Base-by-base conservation (phyloP, 2,329 filamentous ascomycete species). In the Diaporthe citri region DNA sequence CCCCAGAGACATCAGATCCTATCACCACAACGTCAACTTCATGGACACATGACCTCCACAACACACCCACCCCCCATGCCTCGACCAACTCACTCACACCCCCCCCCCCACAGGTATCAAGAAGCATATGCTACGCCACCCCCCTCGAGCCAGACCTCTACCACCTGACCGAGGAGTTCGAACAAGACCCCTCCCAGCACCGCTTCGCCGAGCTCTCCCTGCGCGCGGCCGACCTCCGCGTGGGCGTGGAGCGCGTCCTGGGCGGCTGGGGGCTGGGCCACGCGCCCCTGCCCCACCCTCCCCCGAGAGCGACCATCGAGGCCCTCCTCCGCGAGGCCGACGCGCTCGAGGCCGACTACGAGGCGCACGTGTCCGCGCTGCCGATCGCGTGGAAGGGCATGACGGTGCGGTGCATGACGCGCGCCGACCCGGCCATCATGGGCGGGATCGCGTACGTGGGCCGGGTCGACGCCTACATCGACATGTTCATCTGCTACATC, bases 401-500 rank as follows among this genome's bases (percentile, higher is more conserved):
- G 71, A 73, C 73, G 56, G 52, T 73, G 52, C 70, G 74, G 3
- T 73, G 59, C 59, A 67, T 74, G 56, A 71, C 66, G 25, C n/a
- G 41, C 20, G 13, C 52, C 1, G 72, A 74, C 59, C 72, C 59
- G 36, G 52, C 67, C 52, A 72, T 76, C 59, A 74, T 74, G 72
- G 66, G 71, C 52, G 71, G 73, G 25, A 71, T 75, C 22, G 31
- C 62, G 9, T 73, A 75, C n/a, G 71, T 70, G 2, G 73, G 73
- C 2, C 15, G 75, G 8, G 71, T 76, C 12, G 75, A 76, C 64
- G 73, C 75, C 31, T 76, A 76, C 52, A 73, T 71, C 57, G 75
- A 76, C 71, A 73, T 75, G 73, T 75, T 76, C 46, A 64, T 75
- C 41, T 76, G 75, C 46, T 76, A 71, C 34, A 41, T 76, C 62